Evolutionary conservation across 176 grass and related monocot genomes (phyloP).

Genomic region (Rhynchospora tenuis): DNA sequence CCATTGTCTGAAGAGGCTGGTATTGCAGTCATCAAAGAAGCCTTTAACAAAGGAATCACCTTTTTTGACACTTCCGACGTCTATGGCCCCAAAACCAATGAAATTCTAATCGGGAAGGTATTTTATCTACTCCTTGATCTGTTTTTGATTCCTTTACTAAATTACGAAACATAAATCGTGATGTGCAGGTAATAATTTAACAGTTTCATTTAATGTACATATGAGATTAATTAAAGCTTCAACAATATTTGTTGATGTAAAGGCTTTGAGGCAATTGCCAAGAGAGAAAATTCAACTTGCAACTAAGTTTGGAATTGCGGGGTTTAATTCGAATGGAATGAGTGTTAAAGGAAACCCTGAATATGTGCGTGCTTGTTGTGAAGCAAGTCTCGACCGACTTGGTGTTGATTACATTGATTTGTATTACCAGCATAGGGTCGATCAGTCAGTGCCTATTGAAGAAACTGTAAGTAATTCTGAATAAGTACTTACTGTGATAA

Average conservation of each 20-base stretch:
- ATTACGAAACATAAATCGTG: not conserved
- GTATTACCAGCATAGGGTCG: slow-evolving; percentile 72
- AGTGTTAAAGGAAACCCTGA: slow-evolving; percentile 53
- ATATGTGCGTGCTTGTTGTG: slow-evolving; percentile 52
- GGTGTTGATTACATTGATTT: slow-evolving; percentile 77
- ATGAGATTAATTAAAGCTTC: not conserved
- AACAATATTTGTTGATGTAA: not conserved
- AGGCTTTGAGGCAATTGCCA: slow-evolving; percentile 61
- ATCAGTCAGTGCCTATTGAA: slow-evolving; percentile 72
- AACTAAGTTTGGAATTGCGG: slow-evolving; percentile 67
- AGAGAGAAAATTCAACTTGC: slow-evolving; percentile 65
- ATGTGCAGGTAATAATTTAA: not conserved
- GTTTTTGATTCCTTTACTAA: not conserved
- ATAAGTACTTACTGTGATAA: slow-evolving; percentile 21
- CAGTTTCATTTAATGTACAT: not conserved
- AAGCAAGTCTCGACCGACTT: slow-evolving; percentile 51
- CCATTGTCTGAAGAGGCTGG: slow-evolving; percentile 48
- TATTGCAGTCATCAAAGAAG: slow-evolving; percentile 37
- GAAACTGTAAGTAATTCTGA: slow-evolving; percentile 49
- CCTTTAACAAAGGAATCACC: slow-evolving; percentile 57
- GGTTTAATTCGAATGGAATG: slow-evolving; percentile 30
- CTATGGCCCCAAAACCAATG: slow-evolving; percentile 34
- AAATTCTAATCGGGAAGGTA: slow-evolving; percentile 73
- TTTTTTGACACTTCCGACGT: slow-evolving; percentile 52
- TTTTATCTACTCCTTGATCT: not conserved